These are phyloP conservation scores for Phialemonium atrogriseum DNA, from an alignment of 2,329 filamentous ascomycete species.

Conservation along the genomic window DNA sequence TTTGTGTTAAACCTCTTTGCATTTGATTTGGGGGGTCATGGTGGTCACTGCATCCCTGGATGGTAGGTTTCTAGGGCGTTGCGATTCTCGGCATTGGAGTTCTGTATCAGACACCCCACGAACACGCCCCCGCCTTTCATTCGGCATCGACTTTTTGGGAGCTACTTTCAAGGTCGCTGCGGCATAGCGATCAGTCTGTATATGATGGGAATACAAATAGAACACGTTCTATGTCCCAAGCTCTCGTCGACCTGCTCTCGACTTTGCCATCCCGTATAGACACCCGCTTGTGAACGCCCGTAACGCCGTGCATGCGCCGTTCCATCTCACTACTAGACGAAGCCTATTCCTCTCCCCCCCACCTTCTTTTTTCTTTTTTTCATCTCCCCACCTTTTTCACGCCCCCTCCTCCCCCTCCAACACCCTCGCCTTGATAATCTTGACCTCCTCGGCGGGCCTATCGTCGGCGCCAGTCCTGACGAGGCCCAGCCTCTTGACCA, in stretches of 20 bases:
- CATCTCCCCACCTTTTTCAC: background rate
- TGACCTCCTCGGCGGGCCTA: constrained; percentile 72
- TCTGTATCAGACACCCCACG: too few relatives aligned
- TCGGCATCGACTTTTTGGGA: too few relatives aligned
- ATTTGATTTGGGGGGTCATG: too few relatives aligned
- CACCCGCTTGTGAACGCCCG: background rate
- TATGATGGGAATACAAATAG: too few relatives aligned
- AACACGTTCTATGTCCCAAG: constrained; percentile 1
- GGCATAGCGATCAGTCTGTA: constrained; percentile 1
- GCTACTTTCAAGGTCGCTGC: background rate
- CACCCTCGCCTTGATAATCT: constrained; percentile 65
- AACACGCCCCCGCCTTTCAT: too few relatives aligned
- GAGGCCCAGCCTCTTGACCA: constrained; percentile 81
- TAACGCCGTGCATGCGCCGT: background rate
- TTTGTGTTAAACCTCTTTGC: too few relatives aligned
- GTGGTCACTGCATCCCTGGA: too few relatives aligned
- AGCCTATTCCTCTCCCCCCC: background rate
- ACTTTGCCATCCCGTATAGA: background rate
- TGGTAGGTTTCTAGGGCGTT: too few relatives aligned
- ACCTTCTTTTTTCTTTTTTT: constrained; percentile 1
- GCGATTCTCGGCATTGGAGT: too few relatives aligned
- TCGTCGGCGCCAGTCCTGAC: constrained; percentile 80
- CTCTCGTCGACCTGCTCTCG: background rate
- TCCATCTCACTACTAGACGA: background rate
- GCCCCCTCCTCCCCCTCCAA: constrained; percentile 48